Conservation (phyloP, 768 basidiomycete species). For the Mrakia frigida region DNA sequence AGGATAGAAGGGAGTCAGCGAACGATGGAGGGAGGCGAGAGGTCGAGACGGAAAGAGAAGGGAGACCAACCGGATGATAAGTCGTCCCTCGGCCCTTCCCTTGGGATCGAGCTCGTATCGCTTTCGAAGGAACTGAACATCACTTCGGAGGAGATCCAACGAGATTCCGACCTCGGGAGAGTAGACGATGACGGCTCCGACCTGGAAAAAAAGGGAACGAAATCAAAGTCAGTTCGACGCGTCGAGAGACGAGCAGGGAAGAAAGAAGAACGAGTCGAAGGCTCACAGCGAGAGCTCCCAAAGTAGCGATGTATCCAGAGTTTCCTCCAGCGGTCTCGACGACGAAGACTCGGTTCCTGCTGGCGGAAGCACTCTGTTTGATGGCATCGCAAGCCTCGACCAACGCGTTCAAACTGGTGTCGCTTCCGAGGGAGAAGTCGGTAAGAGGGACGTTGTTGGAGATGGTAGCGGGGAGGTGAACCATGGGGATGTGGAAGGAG, state of each 20-base stretch:
- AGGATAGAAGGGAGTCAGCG: constrained; percentile 7
- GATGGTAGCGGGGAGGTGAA: constrained; percentile 91
- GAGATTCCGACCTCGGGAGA: constrained; percentile 86
- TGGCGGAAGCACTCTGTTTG: constrained; percentile 96
- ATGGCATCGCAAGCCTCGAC: constrained; percentile 98
- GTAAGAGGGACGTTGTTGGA: constrained; percentile 98
- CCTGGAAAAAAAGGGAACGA: constrained; percentile 48
- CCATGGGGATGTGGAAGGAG: constrained; percentile 90
- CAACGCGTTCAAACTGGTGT: constrained; percentile 95
- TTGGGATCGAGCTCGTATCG: constrained; percentile 78
- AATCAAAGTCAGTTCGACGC: not conserved
- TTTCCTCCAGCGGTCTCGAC: constrained; percentile 97
- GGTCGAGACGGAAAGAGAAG: too few relatives aligned
- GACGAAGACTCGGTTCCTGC: constrained; percentile 91
- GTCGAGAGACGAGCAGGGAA: not conserved
- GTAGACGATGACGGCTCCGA: constrained; percentile 87
- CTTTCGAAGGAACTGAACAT: constrained; percentile 81
- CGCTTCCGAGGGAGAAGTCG: constrained; percentile 89
- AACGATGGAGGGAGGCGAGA: not conserved
- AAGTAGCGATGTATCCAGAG: constrained; percentile 89
- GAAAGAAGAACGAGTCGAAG: not conserved
- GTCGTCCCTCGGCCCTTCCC: constrained; percentile 85
- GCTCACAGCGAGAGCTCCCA: constrained; percentile 91
- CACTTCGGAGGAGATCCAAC: constrained; percentile 70
- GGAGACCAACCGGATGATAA: constrained; percentile 72